Evolutionary conservation across 2,329 filamentous ascomycete species (phyloP), one percentile per base, ranked within the genome.

Genomic region (Xylaria sp.): DNA sequence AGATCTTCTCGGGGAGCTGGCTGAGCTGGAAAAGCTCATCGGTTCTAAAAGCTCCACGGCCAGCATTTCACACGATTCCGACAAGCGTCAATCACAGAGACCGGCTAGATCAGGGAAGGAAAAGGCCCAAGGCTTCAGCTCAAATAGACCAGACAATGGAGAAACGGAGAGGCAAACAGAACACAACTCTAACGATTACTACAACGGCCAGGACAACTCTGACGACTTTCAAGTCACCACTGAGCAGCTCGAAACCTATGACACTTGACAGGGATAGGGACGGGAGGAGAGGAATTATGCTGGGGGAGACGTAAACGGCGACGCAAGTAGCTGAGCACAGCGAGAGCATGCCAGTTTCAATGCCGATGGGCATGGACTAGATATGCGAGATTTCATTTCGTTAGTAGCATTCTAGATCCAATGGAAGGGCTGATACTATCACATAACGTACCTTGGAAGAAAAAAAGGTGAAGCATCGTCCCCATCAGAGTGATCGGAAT

Each of bases 401-500:
- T 74, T 72, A 74, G 73, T 62, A 74, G 71, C 65, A 74, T 73
- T 68, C 72, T 67, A 44, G 55, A 67, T 57, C 57, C 58, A 15
- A 29, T n/a, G n/a, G n/a, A 46, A 27, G 58, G 19, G 51, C n/a
- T 40, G 9, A 21, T 13, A 53, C 54, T 66, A 68, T 63, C 52
- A 62, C 60, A 59, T 17, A 8, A 72, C 73, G 66, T 58, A 75
- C 72, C 69, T 73, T 67, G 68, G 73, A 74, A 57, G 59, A 79
- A 76, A 76, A 75, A 72, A 64, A n/a, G 54, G 64, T 80, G 85
- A 88, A 89, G 86, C 88, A 87, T 86, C 89, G 85, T 87, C 89
- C 89, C 85, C 87, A 85, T 84, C 88, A 90, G 89, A 92, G 87
- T 93, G 88, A 93, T 92, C 90, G 89, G 90, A 93, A 93, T 93